Conservation (phyloP, 495 filamentous ascomycete species). For the Neurospora sp. region DNA sequence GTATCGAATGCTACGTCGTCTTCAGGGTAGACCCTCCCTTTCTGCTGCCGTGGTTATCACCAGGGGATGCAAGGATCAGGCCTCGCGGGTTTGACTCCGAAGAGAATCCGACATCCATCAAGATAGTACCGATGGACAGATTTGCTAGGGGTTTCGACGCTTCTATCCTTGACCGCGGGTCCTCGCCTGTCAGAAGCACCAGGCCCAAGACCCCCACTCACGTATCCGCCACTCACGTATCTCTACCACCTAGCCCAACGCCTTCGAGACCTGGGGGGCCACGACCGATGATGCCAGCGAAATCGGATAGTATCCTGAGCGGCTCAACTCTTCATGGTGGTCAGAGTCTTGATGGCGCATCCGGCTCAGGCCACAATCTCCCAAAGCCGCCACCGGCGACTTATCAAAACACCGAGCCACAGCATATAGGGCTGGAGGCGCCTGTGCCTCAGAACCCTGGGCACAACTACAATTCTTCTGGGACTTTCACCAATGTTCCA, state of each 20-base stretch:
- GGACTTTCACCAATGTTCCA: background rate
- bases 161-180: background rate
- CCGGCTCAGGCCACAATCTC: background rate
- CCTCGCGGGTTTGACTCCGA: background rate
- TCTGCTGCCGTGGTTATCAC: constrained; percentile 5
- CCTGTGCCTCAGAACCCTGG: background rate
- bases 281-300: background rate
- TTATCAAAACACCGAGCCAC: background rate
- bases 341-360: background rate
- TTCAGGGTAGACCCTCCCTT: constrained; percentile 2
- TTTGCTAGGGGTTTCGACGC: background rate
- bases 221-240: background rate
- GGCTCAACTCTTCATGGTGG: background rate
- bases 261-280: background rate
- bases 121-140: background rate
- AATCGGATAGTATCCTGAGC: background rate
- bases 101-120: background rate
- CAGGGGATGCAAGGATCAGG: background rate
- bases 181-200: background rate
- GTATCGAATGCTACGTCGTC: background rate
- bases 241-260: background rate
- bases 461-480: background rate
- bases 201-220: background rate
- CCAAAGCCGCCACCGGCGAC: background rate
- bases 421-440: background rate